Evolutionary conservation across 2,329 filamentous ascomycete genomes (phyloP), one percentile per base, ranked within the genome.

Genomic region (Fulvia fulva): DNA sequence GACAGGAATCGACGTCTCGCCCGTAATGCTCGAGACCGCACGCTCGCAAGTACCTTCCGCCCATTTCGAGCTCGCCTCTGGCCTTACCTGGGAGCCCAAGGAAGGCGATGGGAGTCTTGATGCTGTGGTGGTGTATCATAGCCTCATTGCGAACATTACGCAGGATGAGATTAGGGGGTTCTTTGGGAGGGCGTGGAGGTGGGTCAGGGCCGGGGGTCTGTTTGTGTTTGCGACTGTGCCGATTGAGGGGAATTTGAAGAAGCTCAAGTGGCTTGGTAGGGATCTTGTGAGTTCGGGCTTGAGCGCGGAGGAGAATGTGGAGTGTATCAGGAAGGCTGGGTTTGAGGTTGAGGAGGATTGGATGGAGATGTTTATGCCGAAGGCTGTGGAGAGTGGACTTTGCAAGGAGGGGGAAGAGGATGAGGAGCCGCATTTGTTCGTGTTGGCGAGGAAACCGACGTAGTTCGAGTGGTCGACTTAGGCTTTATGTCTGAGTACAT

Each of bases 21-120:
- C 67, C 4, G 65, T 68, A 26, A 74, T 72, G 71, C 59, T 72
- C 23, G 53, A 66, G 3, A 51, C 70, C 14, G 71, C 70, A 2
- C 46, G 44, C 7, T 25, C 51, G 19, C 50, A 58, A 11, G 59
- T 60, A 4, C 51, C 61, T 12, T 28, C 12, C 14, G 58, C 49
- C 6, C 52, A n/a, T 4, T 63, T 58, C 41, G 26, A 44, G 6
- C 52, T 58, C 19, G 37, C 49, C 3, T 50, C 55, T 19, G 44
- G 54, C 1, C 44, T 55, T 3, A 50, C 47, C 1, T 64, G 57
- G 57, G 45, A 59, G n/a, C 60, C 62, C 1, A 14, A 22, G 6
- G 19, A 25, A 6, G 51, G 37, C 16, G 52, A 56, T 19, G 28
- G 23, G 6, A 41, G 57, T 4, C 47, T 51, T 11, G 55, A 62